Evolutionary conservation across 2,329 filamentous ascomycete species (phyloP), one percentile per base, ranked within the genome.

Genomic region (Ilyonectria robusta): DNA sequence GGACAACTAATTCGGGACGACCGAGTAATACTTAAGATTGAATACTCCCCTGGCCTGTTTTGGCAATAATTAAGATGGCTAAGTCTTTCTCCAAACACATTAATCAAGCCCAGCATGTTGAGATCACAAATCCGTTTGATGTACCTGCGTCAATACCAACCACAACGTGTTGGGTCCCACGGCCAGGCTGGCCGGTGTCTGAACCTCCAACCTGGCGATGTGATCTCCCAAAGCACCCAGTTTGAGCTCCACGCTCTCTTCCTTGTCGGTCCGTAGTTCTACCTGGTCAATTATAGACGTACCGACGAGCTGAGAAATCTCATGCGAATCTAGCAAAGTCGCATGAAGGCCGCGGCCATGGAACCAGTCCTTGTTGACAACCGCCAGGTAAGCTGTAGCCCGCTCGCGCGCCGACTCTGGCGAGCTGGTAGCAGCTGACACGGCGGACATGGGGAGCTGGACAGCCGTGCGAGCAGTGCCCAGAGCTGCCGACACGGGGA

Each of bases 351-450:
- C 81, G 4, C 84, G 75, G 19, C 72, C 69, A 17, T 76, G 67
- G 11, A 86, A 67, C 84, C 84, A 86, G 61, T 85, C 78, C 50
- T 74, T 72, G 57, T 85, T 85, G 1, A 82, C 83, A 0, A 82
- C 82, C 4, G 76, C 74, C 0, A 80, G 72, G 56, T 86, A 86
- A 0, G 81, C 81, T 5, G 76, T 75, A 0, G 83, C 84, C 10
- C 84, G 73, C 66, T 84, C 80, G 2, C 78, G 74, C 0, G 84
- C 79, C 0, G 83, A 84, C 70, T 79, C 79, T 1, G 84, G 84
- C 70, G 78, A 81, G 56, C 73, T 77, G 2, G 77, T 66, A 1
- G 79, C 75, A 0, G 82, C 83, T 2, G 74, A 73, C 2, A 81
- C 57, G 0, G 80, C 78, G 0, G 73, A 68, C 0, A 72, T 75